phyloP scores from a whole-genome alignment of 169 alveolate genomes.

The Babesia sp. region DNA sequence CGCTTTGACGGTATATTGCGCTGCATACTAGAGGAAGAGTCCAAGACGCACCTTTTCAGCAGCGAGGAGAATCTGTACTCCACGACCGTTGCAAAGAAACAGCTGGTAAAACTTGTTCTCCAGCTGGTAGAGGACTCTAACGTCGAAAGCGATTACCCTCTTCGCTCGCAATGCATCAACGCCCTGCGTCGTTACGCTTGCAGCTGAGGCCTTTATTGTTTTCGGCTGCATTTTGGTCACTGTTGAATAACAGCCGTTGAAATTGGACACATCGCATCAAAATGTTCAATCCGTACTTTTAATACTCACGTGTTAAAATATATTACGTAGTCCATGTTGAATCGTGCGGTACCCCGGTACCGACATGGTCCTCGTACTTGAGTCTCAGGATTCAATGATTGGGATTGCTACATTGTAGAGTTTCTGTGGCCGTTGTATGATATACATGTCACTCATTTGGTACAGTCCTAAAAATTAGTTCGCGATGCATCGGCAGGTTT shows the following conservation, averaged over 20 bases:
- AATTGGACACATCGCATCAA: too few species aligned
- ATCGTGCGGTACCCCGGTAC: not conserved
- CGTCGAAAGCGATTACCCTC: not conserved
- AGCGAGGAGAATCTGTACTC: constrained; percentile 36
- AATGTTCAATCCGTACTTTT: too few species aligned
- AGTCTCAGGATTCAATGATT: too few species aligned
- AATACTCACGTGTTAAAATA: too few species aligned
- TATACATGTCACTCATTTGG: not conserved
- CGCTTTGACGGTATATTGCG: not conserved
- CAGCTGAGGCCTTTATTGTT: too few species aligned
- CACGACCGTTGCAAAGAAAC: constrained; percentile 49
- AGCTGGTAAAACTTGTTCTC: constrained; percentile 16
- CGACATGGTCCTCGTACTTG: not conserved
- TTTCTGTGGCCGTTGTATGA: not conserved
- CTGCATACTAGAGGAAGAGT: constrained; percentile 13
- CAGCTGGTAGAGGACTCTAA: not conserved
- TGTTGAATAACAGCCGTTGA: too few species aligned
- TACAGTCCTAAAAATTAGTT: not conserved
- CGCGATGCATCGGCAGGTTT: not conserved
- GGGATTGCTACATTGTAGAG: too few species aligned
- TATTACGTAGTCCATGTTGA: not conserved
- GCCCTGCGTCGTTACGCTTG: constrained; percentile 8
- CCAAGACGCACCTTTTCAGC: constrained; percentile 20
- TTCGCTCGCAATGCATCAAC: not conserved
- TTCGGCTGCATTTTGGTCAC: too few species aligned